These are phyloP conservation scores for Citrus medica DNA, from an alignment of 345 rosid species.

Conservation along the genomic window DNA sequence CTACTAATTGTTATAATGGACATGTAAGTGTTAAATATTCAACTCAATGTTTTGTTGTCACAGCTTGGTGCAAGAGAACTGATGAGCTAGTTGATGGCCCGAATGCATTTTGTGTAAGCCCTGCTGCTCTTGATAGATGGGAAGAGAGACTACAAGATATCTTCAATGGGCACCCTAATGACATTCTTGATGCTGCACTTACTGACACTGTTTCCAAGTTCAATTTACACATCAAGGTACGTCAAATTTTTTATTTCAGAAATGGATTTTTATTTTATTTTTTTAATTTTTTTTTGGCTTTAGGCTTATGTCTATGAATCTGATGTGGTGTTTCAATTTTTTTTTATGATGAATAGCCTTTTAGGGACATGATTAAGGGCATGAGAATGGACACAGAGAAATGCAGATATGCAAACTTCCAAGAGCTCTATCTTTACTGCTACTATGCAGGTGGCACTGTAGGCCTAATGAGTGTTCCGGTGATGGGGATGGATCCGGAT, in stretches of 20 bases:
- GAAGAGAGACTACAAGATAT: constrained; percentile 58
- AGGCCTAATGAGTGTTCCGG: constrained; percentile 60
- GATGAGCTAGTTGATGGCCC: constrained; percentile 66
- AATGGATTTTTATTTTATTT: background rate
- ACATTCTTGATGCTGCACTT: constrained; percentile 61
- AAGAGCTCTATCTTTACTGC: constrained; percentile 55
- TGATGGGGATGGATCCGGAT: constrained; percentile 57
- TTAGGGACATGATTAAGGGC: constrained; percentile 62
- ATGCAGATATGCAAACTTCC: constrained; percentile 40
- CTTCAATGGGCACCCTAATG: constrained; percentile 51
- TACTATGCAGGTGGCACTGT: constrained; percentile 61
- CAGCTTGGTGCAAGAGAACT: constrained; percentile 70
- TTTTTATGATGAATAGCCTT: constrained; percentile 35
- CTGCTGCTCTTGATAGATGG: constrained; percentile 49
- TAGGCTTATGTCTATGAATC: background rate
- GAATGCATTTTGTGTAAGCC: constrained; percentile 35
- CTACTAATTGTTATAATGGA: no score
- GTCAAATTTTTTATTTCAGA: background rate
- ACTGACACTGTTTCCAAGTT: constrained; percentile 50
- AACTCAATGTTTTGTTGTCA: background rate
- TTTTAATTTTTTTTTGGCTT: no score
- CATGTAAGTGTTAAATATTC: no score
- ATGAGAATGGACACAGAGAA: constrained; percentile 61
- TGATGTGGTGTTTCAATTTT: background rate
- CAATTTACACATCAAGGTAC: constrained; percentile 50